phyloP scores from a whole-genome alignment of 2,329 filamentous ascomycete genomes.

The Chaetomiaceae sp. region DNA sequence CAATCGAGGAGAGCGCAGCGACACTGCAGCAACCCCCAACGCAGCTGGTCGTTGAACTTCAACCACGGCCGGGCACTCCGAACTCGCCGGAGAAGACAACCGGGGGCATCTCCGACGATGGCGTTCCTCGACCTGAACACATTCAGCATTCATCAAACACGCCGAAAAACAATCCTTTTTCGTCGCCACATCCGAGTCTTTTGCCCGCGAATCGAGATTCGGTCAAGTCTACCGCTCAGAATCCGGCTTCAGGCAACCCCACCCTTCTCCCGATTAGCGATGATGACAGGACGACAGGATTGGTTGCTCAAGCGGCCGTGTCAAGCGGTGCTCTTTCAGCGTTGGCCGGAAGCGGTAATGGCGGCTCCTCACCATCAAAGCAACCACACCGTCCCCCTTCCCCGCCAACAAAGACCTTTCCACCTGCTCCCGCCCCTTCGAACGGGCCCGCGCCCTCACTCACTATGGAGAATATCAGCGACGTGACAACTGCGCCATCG shows the following conservation, averaged over 20 bases:
- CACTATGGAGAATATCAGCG: constrained; percentile 17
- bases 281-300: constrained; percentile 27
- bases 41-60: constrained; percentile 26
- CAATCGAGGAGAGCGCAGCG: neutral
- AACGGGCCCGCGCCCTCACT: constrained; percentile 14
- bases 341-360: constrained; percentile 25
- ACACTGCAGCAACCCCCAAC: neutral
- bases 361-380: constrained; percentile 30
- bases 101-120: neutral
- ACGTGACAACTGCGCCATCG: constrained; percentile 23
- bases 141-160: constrained; percentile 30
- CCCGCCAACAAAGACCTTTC: constrained; percentile 29
- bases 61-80: constrained; percentile 20
- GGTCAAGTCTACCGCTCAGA: constrained; percentile 34
- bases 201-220: constrained; percentile 35
- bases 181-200: constrained; percentile 40
- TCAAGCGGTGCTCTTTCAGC: constrained; percentile 19
- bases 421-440: constrained; percentile 19
- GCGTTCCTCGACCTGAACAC: neutral
- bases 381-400: constrained; percentile 19
- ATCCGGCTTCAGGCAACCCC: constrained; percentile 38
- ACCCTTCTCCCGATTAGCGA: constrained; percentile 30
- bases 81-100: neutral
- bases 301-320: constrained; percentile 16
- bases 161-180: constrained; percentile 38